Conservation (phyloP, 805 yeast genomes). For the Lachancea meyersii region DNA sequence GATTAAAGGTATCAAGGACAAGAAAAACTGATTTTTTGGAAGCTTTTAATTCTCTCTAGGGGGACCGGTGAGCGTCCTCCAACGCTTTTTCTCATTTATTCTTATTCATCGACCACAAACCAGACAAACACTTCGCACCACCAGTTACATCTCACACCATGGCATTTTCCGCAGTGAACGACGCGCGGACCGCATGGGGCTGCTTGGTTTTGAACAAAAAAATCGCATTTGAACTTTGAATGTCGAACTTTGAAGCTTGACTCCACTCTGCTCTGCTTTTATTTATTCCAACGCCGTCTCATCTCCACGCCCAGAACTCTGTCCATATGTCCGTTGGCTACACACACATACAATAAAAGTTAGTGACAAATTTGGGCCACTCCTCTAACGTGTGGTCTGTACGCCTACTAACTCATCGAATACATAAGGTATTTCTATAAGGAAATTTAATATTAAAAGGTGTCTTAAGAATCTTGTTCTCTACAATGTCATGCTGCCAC, state of each 20-base stretch:
- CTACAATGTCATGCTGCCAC: not conserved
- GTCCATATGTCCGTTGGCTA: not conserved
- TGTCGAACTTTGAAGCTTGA: too few species aligned
- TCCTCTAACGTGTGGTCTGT: not conserved
- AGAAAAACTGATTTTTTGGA: conserved; percentile 14
- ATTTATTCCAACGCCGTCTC: too few species aligned
- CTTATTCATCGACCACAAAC: not conserved
- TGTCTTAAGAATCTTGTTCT: not conserved
- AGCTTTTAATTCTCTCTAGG: not conserved
- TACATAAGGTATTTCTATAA: conserved; percentile 1
- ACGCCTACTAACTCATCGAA: not conserved
- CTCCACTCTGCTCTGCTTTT: too few species aligned
- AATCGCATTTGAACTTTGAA: too few species aligned
- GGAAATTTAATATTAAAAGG: not conserved
- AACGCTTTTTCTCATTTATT: not conserved
- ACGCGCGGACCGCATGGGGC: too few species aligned
- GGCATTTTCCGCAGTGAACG: too few species aligned
- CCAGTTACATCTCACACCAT: too few species aligned
- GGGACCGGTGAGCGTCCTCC: not conserved
- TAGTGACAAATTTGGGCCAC: too few species aligned
- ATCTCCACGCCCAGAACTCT: not conserved
- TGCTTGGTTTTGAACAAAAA: too few species aligned
- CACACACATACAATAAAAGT: too few species aligned
- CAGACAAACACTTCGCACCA: too few species aligned
- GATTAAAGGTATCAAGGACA: conserved; percentile 57